Percentiles rank a stretch among this genome's conserved stretches.
These are phyloP conservation scores for Pleurotus platypus DNA, from an alignment of 768 basidiomycete species.

Conservation along the genomic window DNA sequence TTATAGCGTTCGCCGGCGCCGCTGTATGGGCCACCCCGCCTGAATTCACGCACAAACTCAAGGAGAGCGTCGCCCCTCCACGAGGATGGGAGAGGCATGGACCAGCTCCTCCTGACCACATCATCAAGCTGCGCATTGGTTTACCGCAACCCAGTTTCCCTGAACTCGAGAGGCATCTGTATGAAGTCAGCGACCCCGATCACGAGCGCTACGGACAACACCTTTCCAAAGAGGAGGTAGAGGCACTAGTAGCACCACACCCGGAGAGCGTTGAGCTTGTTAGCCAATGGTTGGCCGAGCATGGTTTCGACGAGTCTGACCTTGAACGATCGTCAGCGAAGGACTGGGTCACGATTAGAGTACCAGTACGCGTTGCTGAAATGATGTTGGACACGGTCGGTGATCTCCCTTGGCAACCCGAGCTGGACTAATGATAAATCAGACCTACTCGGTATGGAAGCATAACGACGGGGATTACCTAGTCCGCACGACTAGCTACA, in stretches of 20 bases:
- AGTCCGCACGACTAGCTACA: slow-evolving; percentile 67
- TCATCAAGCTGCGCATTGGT: slow-evolving; percentile 53
- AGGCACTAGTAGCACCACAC: slow-evolving; percentile 56
- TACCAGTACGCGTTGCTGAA: slow-evolving; percentile 60
- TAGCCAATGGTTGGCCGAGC: slow-evolving; percentile 55
- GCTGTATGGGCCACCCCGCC: slow-evolving; percentile 1
- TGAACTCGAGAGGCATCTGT: slow-evolving; percentile 46
- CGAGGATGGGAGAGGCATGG: slow-evolving; percentile 42
- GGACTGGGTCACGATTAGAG: slow-evolving; percentile 63
- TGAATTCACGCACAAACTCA: slow-evolving; percentile 26
- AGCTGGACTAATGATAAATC: neutral
- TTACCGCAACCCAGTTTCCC: slow-evolving; percentile 50
- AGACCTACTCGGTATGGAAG: slow-evolving; percentile 65
- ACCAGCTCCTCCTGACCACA: slow-evolving; percentile 39
- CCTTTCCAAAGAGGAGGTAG: slow-evolving; percentile 64
- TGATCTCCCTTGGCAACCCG: slow-evolving; percentile 5
- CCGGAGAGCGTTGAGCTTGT: slow-evolving; percentile 49
- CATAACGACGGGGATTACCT: slow-evolving; percentile 51
- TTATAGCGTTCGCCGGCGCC: neutral
- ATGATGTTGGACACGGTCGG: slow-evolving; percentile 67
- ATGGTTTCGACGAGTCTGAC: slow-evolving; percentile 48
- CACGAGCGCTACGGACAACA: slow-evolving; percentile 53
- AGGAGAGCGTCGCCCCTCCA: slow-evolving; percentile 46
- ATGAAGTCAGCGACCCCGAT: slow-evolving; percentile 55
- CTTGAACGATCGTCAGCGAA: slow-evolving; percentile 56